phyloP scores from a whole-genome alignment of 2,329 filamentous ascomycete genomes.

The Penicillium fuscoglaucum region DNA sequence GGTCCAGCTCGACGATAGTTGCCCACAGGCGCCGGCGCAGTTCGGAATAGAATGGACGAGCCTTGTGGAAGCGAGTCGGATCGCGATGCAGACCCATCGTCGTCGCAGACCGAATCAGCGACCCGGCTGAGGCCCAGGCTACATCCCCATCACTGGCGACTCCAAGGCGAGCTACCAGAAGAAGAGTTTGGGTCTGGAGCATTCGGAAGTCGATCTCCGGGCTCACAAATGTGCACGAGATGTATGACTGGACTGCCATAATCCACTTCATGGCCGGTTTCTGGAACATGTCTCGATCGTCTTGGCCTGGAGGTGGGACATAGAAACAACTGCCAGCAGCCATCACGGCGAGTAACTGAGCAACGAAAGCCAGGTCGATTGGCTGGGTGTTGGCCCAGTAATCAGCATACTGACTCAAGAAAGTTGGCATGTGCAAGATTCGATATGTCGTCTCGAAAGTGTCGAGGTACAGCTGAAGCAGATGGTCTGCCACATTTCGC shows the following conservation, averaged over 20 bases:
- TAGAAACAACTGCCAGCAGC: slow-evolving; percentile 50
- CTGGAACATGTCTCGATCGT: slow-evolving; percentile 41
- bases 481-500: slow-evolving; percentile 48
- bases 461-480: slow-evolving; percentile 57
- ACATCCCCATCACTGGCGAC: slow-evolving; percentile 35
- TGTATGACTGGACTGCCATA: slow-evolving; percentile 38
- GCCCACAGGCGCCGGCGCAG: slow-evolving; percentile 49
- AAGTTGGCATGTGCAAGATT: slow-evolving; percentile 59
- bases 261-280: slow-evolving; percentile 49
- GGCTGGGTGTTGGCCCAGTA: slow-evolving; percentile 51
- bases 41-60: slow-evolving; percentile 42
- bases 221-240: slow-evolving; percentile 34
- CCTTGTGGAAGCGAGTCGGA: slow-evolving; percentile 36
- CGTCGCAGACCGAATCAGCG: slow-evolving; percentile 44
- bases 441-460: slow-evolving; percentile 59
- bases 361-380: slow-evolving; percentile 50
- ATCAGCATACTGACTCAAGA: slow-evolving; percentile 56
- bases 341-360: slow-evolving; percentile 40
- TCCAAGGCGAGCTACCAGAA: slow-evolving; percentile 37
- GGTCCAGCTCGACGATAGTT: slow-evolving; percentile 45
- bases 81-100: slow-evolving; percentile 46
- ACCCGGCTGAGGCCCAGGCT: slow-evolving; percentile 41
- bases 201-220: slow-evolving; percentile 32
- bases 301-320: slow-evolving; percentile 16
- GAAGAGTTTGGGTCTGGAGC: slow-evolving; percentile 37